Percentiles rank a stretch among this genome's conserved stretches.
Conservation (phyloP, 129 eudicot genomes). For the Gnaphalium uliginosum region DNA sequence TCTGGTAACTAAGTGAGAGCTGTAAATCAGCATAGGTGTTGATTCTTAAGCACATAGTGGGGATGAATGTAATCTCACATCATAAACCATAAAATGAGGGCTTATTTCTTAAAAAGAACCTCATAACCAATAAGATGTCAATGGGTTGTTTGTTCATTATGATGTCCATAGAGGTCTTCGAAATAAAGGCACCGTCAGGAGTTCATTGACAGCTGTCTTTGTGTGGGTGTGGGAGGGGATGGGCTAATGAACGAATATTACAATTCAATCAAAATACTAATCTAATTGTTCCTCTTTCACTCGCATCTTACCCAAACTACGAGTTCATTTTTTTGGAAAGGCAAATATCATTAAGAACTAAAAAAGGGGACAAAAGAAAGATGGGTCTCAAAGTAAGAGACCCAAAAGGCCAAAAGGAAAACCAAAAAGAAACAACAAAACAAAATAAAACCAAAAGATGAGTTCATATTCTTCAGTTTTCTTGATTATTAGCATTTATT, state of each 20-base stretch:
- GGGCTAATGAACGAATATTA: background rate
- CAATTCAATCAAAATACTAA: background rate
- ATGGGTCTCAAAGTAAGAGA: no score
- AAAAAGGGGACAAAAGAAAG: no score
- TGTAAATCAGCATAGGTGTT: conserved; percentile 14
- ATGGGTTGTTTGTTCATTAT: background rate
- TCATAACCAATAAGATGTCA: background rate
- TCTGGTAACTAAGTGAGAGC: conserved; percentile 3
- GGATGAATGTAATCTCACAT: background rate
- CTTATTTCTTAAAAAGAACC: background rate
- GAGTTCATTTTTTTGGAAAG: no score
- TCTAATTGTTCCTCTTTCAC: background rate
- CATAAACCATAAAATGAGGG: background rate
- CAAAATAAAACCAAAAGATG: no score
- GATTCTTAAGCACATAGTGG: conserved; percentile 12
- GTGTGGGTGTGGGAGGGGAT: background rate
- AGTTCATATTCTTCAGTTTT: background rate
- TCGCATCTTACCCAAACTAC: background rate
- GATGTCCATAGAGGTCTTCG: background rate
- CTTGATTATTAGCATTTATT: conserved; percentile 3
- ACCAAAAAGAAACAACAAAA: no score
- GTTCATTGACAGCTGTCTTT: background rate
- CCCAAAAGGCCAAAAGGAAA: no score
- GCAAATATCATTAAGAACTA: no score
- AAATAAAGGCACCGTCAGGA: background rate